These are phyloP conservation scores for Phytophthora cactorum DNA, from an alignment of 352 stramenopile genomes.

Conservation along the genomic window DNA sequence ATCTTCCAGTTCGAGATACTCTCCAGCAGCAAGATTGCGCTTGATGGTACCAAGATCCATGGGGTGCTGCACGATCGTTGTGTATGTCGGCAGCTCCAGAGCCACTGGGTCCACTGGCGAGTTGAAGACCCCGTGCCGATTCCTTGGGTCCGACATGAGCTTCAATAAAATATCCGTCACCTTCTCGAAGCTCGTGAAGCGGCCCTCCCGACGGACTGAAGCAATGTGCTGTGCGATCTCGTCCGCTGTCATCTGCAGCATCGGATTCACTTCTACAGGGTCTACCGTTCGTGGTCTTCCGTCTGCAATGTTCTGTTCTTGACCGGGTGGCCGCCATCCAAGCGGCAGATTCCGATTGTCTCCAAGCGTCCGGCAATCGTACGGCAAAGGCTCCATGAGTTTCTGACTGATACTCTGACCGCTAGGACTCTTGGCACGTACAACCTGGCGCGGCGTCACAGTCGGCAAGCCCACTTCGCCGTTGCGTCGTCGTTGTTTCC, in stretches of 20 bases:
- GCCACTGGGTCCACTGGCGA: conserved; percentile 73
- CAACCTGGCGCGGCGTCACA: conserved; percentile 39
- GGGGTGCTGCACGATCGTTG: conserved; percentile 69
- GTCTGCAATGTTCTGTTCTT: conserved; percentile 3
- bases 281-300: neutral
- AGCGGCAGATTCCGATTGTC: conserved; percentile 65
- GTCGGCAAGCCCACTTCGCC: conserved; percentile 30
- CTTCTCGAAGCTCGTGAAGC: conserved; percentile 68
- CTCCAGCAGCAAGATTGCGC: conserved; percentile 72
- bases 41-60: conserved; percentile 95
- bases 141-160: conserved; percentile 77
- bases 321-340: conserved; percentile 31
- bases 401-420: conserved; percentile 44
- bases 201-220: conserved; percentile 67
- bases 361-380: conserved; percentile 44
- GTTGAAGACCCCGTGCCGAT: conserved; percentile 80
- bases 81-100: conserved; percentile 76
- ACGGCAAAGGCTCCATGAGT: conserved; percentile 43
- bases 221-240: conserved; percentile 72
- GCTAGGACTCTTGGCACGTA: conserved; percentile 32
- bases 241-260: conserved; percentile 62
- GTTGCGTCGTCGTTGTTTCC: conserved; percentile 47
- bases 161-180: conserved; percentile 71
- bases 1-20: conserved; percentile 87
- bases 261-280: conserved; percentile 52